These are phyloP conservation scores for Oryza coarctata DNA, from an alignment of 176 grass and related monocot species.

Conservation along the genomic window DNA sequence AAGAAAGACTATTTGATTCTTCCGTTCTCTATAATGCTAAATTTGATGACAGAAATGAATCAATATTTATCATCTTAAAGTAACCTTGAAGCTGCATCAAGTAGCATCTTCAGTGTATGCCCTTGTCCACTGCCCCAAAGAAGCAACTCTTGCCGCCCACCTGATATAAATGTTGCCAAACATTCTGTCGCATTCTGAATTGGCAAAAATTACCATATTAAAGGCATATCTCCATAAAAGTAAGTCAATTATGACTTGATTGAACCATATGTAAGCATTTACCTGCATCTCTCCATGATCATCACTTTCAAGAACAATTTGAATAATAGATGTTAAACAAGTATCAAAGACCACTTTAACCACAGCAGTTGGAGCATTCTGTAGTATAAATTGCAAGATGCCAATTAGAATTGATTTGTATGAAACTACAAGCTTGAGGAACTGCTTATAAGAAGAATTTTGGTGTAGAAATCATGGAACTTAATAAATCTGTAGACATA, in stretches of 20 bases:
- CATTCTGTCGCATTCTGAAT: constrained; percentile 97
- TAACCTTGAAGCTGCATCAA: constrained; percentile 92
- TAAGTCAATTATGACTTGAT: constrained; percentile 17
- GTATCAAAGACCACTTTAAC: constrained; percentile 75
- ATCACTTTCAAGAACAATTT: constrained; percentile 89
- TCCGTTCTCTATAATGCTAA: not conserved
- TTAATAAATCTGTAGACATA: constrained; percentile 32
- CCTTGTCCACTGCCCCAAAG: constrained; percentile 65
- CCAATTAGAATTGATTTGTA: constrained; percentile 10
- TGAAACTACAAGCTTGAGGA: not conserved
- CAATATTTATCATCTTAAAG: not conserved
- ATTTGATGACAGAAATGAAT: not conserved
- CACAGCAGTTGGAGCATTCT: constrained; percentile 75
- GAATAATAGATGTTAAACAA: constrained; percentile 81
- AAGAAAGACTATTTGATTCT: constrained; percentile 8
- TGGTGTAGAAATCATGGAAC: not conserved
- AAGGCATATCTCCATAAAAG: constrained; percentile 10
- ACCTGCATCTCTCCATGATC: constrained; percentile 99
- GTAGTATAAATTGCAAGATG: constrained; percentile 32
- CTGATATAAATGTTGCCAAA: constrained; percentile 83
- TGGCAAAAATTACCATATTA: constrained; percentile 33
- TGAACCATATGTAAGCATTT: constrained; percentile 33
- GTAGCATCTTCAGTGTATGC: constrained; percentile 69
- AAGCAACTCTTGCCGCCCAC: constrained; percentile 81
- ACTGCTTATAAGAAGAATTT: constrained; percentile 8